Evolutionary conservation across 805 yeast species (phyloP).

Genomic region (Maudiozyma saulgeensis): DNA sequence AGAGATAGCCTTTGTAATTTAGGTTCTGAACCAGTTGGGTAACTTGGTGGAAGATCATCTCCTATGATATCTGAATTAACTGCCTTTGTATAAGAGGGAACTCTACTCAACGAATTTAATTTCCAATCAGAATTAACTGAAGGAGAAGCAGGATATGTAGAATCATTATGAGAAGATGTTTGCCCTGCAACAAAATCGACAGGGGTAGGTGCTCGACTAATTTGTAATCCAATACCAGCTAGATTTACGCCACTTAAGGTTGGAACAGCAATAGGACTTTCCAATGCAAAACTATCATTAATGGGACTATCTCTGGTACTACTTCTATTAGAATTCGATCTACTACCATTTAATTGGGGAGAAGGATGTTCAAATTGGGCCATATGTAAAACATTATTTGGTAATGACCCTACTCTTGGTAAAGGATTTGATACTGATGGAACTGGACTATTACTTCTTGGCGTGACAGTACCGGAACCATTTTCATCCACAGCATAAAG

Average conservation of each 20-base stretch:
- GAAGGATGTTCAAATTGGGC: background rate
- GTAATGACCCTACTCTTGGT: background rate
- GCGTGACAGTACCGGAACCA: constrained; percentile 18
- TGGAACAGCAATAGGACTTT: background rate
- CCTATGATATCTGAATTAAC: constrained; percentile 41
- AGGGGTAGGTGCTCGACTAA: constrained; percentile 33
- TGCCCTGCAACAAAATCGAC: constrained; percentile 49
- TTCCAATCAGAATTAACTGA: constrained; percentile 32
- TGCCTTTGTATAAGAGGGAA: constrained; percentile 82
- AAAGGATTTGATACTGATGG: background rate
- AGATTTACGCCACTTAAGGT: background rate
- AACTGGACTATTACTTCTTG: constrained; percentile 2
- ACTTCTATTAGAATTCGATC: background rate
- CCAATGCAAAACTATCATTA: background rate
- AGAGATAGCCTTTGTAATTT: constrained; percentile 1
- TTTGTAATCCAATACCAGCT: background rate
- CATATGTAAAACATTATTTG: background rate
- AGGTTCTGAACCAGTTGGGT: constrained; percentile 21
- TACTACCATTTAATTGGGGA: background rate
- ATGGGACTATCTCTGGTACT: background rate
- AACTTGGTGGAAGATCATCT: constrained; percentile 61
- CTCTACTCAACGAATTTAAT: constrained; percentile 44
- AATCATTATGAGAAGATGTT: constrained; percentile 40
- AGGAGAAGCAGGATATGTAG: constrained; percentile 21
- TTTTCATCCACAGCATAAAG: constrained; percentile 45